Evolutionary conservation across 73 alveolate species (phyloP).

Genomic region (Paraurostyla sp.): DNA sequence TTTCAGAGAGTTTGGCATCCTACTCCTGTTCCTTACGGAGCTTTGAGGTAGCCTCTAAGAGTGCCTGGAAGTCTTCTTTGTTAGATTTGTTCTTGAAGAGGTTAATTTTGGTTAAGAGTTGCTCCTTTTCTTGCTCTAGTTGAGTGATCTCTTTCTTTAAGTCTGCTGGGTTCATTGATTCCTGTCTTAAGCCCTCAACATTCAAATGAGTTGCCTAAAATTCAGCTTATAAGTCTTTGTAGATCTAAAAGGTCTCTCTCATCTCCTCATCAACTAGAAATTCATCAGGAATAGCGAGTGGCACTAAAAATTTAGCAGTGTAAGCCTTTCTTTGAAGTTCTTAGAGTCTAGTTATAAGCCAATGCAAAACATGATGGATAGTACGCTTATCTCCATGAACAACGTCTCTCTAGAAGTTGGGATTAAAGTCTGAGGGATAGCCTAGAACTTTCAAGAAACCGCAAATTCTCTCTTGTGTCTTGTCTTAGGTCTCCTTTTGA

Average conservation of each 20-base stretch:
- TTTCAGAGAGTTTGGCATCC: constrained; percentile 93
- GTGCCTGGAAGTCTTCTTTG: constrained; percentile 93
- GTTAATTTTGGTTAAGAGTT: constrained; percentile 90
- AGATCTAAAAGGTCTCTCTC: constrained; percentile 81
- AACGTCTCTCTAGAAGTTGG: constrained; percentile 83
- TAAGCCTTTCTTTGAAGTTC: constrained; percentile 91
- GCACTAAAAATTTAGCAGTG: constrained; percentile 90
- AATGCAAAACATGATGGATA: constrained; percentile 88
- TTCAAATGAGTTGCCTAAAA: constrained; percentile 92
- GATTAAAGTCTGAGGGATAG: constrained; percentile 87
- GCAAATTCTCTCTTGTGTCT: constrained; percentile 87
- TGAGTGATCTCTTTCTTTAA: constrained; percentile 92
- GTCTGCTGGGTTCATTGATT: constrained; percentile 92
- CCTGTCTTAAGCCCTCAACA: constrained; percentile 88
- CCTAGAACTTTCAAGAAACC: constrained; percentile 93
- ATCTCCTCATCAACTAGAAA: constrained; percentile 92
- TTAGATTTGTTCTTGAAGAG: constrained; percentile 84
- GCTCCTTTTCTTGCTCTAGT: constrained; percentile 94
- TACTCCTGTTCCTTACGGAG: constrained; percentile 96
- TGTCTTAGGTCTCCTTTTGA: constrained; percentile 88
- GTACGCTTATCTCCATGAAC: constrained; percentile 95
- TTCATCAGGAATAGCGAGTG: constrained; percentile 91
- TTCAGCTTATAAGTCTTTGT: constrained; percentile 93
- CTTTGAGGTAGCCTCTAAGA: constrained; percentile 91
- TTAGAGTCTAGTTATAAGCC: constrained; percentile 87